Evolutionary conservation across 164 flowering plant species (phyloP).

Genomic region (Cinnamomum chago): DNA sequence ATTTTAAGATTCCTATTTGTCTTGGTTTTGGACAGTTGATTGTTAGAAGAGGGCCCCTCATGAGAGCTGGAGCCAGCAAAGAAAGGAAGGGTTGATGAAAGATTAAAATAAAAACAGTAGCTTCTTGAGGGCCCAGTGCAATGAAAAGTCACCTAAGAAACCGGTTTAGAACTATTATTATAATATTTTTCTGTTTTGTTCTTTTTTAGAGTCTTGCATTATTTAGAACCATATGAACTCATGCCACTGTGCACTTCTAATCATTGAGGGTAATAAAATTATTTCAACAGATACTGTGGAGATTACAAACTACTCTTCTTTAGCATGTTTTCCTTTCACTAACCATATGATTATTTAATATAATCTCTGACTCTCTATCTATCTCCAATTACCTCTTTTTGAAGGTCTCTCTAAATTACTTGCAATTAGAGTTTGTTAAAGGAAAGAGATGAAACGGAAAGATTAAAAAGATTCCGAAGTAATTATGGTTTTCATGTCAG

Average conservation of each 20-base stretch:
- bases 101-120: slow-evolving; percentile 1
- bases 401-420: too few relatives aligned
- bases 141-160: background rate
- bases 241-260: slow-evolving; percentile 1
- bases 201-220: background rate
- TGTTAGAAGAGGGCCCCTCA: background rate
- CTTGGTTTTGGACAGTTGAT: background rate
- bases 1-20: background rate
- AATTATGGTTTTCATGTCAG: background rate
- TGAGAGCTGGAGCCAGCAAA: slow-evolving; percentile 1
- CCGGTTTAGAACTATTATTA: background rate
- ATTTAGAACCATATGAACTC: background rate
- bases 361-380: background rate
- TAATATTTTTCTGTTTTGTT: background rate
- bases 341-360: background rate
- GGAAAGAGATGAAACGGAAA: background rate
- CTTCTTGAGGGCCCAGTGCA: background rate
- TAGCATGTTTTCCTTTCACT: background rate
- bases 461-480: background rate
- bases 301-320: background rate
- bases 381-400: background rate
- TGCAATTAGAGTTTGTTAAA: background rate
- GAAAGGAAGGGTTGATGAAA: slow-evolving; percentile 1
- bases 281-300: background rate
- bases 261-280: slow-evolving; percentile 2